Percentiles rank a stretch among this genome's conserved stretches.
Evolutionary conservation across 805 yeast species (phyloP).

Genomic region (Candida ipomoeae): DNA sequence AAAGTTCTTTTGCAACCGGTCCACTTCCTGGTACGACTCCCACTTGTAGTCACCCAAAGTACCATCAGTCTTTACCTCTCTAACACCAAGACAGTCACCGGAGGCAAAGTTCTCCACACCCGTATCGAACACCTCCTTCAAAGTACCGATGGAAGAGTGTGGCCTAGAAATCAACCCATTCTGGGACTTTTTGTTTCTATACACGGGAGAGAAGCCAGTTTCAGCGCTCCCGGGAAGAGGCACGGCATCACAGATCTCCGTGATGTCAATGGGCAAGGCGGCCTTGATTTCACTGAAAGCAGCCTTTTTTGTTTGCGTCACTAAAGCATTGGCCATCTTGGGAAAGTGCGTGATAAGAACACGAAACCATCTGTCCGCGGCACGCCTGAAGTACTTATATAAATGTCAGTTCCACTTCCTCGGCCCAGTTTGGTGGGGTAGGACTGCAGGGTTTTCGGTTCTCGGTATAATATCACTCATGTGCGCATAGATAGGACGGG

Average conservation of each 20-base stretch:
- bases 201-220: constrained; percentile 15
- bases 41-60: constrained; percentile 11
- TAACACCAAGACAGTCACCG: constrained; percentile 10
- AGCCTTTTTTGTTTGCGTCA: constrained; percentile 7
- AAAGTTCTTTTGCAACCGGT: constrained; percentile 6
- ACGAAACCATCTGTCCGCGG: not conserved
- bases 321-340: constrained; percentile 6
- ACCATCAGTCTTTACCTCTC: constrained; percentile 9
- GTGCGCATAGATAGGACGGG: not conserved
- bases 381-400: not conserved
- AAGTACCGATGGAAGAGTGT: constrained; percentile 13
- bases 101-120: constrained; percentile 6
- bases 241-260: constrained; percentile 7
- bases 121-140: constrained; percentile 10
- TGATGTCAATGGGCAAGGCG: constrained; percentile 9
- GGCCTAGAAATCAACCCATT: constrained; percentile 10
- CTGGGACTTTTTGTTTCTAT: constrained; percentile 12
- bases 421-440: constrained; percentile 2
- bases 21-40: constrained; percentile 9
- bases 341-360: not conserved
- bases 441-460: not conserved
- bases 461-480: not conserved
- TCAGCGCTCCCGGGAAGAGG: constrained; percentile 12
- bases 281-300: constrained; percentile 5
- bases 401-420: not conserved